These are phyloP conservation scores for Zymoseptoria passerinii DNA, from an alignment of 2,329 filamentous ascomycete genomes.

Conservation along the genomic window DNA sequence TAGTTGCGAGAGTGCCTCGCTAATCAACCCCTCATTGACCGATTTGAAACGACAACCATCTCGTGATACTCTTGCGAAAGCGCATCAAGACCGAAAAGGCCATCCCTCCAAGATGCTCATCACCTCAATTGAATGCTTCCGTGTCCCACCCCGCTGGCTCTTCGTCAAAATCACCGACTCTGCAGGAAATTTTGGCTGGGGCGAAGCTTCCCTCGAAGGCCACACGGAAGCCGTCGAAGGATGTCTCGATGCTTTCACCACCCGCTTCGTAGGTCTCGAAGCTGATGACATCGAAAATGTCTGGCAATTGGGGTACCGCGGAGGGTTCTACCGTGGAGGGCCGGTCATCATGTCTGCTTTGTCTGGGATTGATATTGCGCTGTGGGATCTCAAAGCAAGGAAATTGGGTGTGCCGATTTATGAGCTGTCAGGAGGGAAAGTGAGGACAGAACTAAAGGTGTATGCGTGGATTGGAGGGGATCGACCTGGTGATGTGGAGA, in stretches of 20 bases:
- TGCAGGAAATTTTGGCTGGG: conserved; percentile 59
- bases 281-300: conserved; percentile 74
- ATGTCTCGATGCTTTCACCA: conserved; percentile 57
- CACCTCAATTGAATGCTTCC: conserved; percentile 61
- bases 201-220: conserved; percentile 63
- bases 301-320: conserved; percentile 65
- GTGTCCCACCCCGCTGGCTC: conserved; percentile 66
- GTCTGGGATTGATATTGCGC: conserved; percentile 67
- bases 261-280: conserved; percentile 56
- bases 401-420: conserved; percentile 60
- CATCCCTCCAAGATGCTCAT: conserved; percentile 33
- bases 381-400: conserved; percentile 68
- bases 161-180: conserved; percentile 70
- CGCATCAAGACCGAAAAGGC: too few relatives aligned
- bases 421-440: conserved; percentile 65
- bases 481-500: conserved; percentile 57
- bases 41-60: too few relatives aligned
- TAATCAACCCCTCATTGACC: too few relatives aligned
- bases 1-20: conserved; percentile 4
- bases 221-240: conserved; percentile 69
- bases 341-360: conserved; percentile 74
- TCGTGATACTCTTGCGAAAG: too few relatives aligned
- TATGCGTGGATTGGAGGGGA: conserved; percentile 76
- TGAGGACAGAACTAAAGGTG: conserved; percentile 60
- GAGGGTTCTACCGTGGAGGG: conserved; percentile 66